Evolutionary conservation across 768 basidiomycete species (phyloP), one percentile per base, ranked within the genome.

Genomic region (Tulasnella sp.): DNA sequence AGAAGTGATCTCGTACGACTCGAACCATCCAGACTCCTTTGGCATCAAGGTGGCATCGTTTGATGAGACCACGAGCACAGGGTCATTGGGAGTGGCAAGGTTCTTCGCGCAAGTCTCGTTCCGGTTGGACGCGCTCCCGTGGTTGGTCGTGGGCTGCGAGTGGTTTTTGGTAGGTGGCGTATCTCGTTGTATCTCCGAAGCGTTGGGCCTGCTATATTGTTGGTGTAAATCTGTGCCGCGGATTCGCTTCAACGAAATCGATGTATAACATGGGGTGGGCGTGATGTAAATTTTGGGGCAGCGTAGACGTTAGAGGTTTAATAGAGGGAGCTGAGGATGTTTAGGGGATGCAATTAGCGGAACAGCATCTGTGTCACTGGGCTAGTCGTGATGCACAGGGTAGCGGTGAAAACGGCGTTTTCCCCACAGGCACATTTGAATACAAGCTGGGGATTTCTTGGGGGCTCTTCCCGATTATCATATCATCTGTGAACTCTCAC

Each of bases 11-110:
- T 24, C 74, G 65, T 85, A 84, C 2, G 84, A 83, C 4, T 86
- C 87, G 70, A 92, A 92, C 89, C 88, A 91, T 10, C 85, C 73
- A 65, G 80, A 87, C 70, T 91, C 88, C 69, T 87, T 88, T 0
- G 90, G 90, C 19, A 90, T 75, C 22, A 87, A 84, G 2, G 86
- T 90, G 68, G 76, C 74, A 68, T 92, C 90, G 59, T 81, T 69
- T 0, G 78, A 73, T 68, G 92, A 92, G 44, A 86, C 67, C 25
- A 88, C 78, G 41, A 92, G 81, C 24, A 92, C 76, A 42, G 91
- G 77, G 19, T 79, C 77, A 62, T 79, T 73, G 49, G 92, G 72
- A 7, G 80, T 76, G 2, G 76, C 73, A 31, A 92, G 70, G 64
- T 85, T 82, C 44, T 71, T 63, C 4, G 72, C 74, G 68, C 85